Evolutionary conservation across 441 rosid genomes (phyloP), one percentile per base, ranked within the genome.

Genomic region (Arabidopsis hybrid): DNA sequence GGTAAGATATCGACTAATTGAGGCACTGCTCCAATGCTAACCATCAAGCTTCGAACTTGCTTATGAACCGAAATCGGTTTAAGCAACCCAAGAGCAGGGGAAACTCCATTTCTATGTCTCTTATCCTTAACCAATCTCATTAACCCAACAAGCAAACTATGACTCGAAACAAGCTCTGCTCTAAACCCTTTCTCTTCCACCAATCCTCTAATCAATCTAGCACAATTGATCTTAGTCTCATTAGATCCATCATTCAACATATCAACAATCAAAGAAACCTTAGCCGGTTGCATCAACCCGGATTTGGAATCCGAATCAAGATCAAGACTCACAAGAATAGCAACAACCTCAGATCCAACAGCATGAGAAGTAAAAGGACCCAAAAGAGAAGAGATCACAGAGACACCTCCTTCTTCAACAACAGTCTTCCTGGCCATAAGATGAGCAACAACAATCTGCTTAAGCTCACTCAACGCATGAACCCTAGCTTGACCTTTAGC

Each of bases 401-500:
- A 74, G 50, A 83, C 81, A 4, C 96, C 98, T 1, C 92, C 88
- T 42, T 82, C 77, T 21, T 80, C 87, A 2, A 85, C 74, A n/a
- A 89, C 87, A 0, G 95, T 77, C 81, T 88, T 89, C 80, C 79
- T 87, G 0, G 89, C 92, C n/a, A 85, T 83, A 2, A 73, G 63
- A 81, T 92, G 89, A 40, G 80, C 75, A 9, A 77, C 58, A 43
- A 87, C 93, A 36, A 92, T 76, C 60, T 85, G 88, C 53, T 82
- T 82, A 9, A 94, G 90, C 76, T 88, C 97, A 71, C 84, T 92
- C 40, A 94, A 80, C 12, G 95, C 92, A 70, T 85, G 90, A 76
- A 94, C 88, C 78, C 97, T 82, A 63, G 88, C 89, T 78, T 88
- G 97, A 4, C 99, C 97, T 72, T 94, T 94, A 29, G 90, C 87